These are phyloP conservation scores for Fraxinus ornus DNA, from an alignment of 305 asterid species.

Conservation along the genomic window DNA sequence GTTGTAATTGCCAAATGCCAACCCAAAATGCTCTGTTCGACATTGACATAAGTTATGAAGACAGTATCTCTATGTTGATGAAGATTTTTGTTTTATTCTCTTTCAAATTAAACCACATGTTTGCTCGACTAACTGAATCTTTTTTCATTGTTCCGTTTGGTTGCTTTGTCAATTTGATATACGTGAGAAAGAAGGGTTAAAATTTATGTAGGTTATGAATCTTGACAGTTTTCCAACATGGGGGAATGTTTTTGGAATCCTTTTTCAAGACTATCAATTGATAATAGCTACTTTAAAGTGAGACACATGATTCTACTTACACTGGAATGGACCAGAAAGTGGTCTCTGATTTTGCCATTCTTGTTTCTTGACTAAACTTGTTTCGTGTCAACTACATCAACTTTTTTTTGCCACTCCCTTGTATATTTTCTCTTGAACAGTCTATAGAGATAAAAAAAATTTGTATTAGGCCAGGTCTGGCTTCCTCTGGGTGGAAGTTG, in stretches of 20 bases:
- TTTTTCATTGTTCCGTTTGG: neutral
- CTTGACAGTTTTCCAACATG: neutral
- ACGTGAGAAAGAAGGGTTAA: neutral
- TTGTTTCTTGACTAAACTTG: slow-evolving; percentile 14
- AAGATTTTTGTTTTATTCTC: neutral
- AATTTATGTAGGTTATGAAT: neutral
- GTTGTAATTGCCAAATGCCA: slow-evolving; percentile 39
- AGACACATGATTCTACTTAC: slow-evolving; percentile 24
- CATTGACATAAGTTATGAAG: slow-evolving; percentile 26
- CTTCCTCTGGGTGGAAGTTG: neutral
- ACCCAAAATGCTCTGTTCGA: slow-evolving; percentile 24
- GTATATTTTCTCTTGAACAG: neutral
- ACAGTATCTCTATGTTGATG: neutral
- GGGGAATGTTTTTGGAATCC: slow-evolving; percentile 25
- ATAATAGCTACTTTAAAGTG: slow-evolving; percentile 6
- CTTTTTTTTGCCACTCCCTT: neutral
- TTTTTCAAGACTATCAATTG: slow-evolving; percentile 23
- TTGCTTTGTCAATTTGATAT: neutral
- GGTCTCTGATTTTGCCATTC: slow-evolving; percentile 28
- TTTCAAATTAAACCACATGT: neutral
- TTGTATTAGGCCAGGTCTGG: too few species aligned
- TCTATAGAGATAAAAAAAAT: too few species aligned
- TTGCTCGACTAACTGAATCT: neutral
- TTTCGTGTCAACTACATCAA: neutral
- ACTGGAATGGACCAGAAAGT: slow-evolving; percentile 15